A percentile compares a stretch with the other conserved stretches of the same genome.
These are phyloP conservation scores for Liquidambar formosana DNA, from an alignment of 164 flowering plant genomes.

Conservation along the genomic window DNA sequence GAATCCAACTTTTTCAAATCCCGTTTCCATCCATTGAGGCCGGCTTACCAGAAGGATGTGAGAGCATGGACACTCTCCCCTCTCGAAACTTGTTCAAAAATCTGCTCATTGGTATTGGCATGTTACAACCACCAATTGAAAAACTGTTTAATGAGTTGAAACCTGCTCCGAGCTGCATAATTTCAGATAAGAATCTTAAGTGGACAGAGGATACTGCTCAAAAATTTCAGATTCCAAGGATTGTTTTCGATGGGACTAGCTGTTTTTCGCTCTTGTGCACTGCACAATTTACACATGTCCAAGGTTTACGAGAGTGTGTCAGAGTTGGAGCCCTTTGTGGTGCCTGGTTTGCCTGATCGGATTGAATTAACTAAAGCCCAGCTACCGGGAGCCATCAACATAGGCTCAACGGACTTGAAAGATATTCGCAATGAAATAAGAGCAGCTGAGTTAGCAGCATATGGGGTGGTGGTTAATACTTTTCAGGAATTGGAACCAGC, in stretches of 20 bases:
- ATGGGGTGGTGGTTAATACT: conserved; percentile 2
- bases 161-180: conserved; percentile 45
- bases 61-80: too few species aligned
- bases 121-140: conserved; percentile 43
- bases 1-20: too few species aligned
- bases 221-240: conserved; percentile 33
- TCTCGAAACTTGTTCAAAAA: too few species aligned
- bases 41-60: too few species aligned
- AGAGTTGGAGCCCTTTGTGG: conserved; percentile 29
- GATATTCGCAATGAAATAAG: background rate
- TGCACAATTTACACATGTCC: conserved; percentile 13
- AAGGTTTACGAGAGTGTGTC: conserved; percentile 24
- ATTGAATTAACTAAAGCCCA: conserved; percentile 38
- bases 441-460: background rate
- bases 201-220: conserved; percentile 39
- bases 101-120: conserved; percentile 29
- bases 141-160: conserved; percentile 15
- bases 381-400: conserved; percentile 18
- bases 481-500: conserved; percentile 4
- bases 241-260: conserved; percentile 31
- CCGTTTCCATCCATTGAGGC: too few species aligned
- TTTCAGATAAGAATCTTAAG: conserved; percentile 37
- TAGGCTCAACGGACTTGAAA: background rate
- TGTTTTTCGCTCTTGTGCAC: conserved; percentile 34
- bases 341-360: conserved; percentile 51